Evolutionary conservation across 1,284 basidiomycete genomes (phyloP).

Genomic region (Spongispora temasekensis): DNA sequence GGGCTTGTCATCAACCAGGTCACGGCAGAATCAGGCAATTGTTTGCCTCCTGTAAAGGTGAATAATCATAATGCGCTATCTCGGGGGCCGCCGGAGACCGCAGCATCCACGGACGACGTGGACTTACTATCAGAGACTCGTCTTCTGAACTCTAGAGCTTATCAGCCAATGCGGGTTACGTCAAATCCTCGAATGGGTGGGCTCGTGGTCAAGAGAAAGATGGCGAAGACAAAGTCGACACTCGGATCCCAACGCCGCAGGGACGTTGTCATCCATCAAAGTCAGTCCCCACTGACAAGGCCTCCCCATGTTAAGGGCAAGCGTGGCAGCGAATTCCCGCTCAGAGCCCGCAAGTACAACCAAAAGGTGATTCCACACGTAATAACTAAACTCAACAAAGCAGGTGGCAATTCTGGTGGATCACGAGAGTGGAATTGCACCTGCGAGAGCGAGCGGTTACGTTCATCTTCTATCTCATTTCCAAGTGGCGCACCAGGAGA

Average conservation of each 20-base stretch:
- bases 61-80: no score
- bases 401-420: background rate
- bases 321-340: background rate
- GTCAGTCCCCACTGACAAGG: background rate
- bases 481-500: background rate
- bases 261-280: background rate
- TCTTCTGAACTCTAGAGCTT: constrained; percentile 3
- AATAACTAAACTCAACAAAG: background rate
- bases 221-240: background rate
- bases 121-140: no score
- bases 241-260: background rate
- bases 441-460: constrained; percentile 15
- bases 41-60: no score
- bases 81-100: no score
- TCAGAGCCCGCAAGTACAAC: background rate
- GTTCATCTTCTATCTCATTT: constrained; percentile 9
- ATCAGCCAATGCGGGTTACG: constrained; percentile 15
- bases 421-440: constrained; percentile 1
- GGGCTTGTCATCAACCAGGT: no score
- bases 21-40: no score
- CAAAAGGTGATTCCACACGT: background rate
- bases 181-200: background rate
- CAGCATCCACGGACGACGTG: no score
- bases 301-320: background rate
- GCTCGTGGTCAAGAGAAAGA: background rate